phyloP scores from a whole-genome alignment of 2,329 filamentous ascomycete species.

The Cercospora berteroae region DNA sequence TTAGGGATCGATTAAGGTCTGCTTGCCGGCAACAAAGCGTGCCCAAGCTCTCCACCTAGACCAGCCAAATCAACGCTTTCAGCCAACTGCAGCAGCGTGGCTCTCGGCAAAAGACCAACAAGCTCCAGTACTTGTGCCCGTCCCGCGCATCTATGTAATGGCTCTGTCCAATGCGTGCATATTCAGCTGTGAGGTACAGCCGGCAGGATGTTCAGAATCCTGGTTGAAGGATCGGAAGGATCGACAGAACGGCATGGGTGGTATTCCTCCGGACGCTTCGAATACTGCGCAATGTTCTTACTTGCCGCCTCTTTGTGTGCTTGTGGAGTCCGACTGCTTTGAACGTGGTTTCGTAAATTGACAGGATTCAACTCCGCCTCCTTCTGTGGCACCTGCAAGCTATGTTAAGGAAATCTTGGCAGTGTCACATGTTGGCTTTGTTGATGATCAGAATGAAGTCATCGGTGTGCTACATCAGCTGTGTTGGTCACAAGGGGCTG shows the following conservation, averaged over 20 bases:
- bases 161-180: too few relatives aligned
- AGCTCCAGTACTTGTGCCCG: not conserved
- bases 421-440: not conserved
- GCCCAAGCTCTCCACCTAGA: not conserved
- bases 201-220: not conserved
- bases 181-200: not conserved
- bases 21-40: not conserved
- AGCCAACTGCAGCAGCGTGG: not conserved
- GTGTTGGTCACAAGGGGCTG: not conserved
- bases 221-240: not conserved
- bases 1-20: not conserved
- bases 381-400: not conserved
- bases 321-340: not conserved
- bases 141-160: not conserved
- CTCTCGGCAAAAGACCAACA: not conserved
- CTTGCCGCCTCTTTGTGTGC: not conserved
- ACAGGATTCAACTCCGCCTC: not conserved
- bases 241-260: not conserved
- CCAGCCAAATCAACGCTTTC: not conserved
- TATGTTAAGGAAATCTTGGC: not conserved
- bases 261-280: not conserved
- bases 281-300: not conserved
- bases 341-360: not conserved
- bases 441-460: not conserved
- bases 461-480: not conserved